phyloP scores from a whole-genome alignment of 148 eudicot species.

The Silene conica region DNA sequence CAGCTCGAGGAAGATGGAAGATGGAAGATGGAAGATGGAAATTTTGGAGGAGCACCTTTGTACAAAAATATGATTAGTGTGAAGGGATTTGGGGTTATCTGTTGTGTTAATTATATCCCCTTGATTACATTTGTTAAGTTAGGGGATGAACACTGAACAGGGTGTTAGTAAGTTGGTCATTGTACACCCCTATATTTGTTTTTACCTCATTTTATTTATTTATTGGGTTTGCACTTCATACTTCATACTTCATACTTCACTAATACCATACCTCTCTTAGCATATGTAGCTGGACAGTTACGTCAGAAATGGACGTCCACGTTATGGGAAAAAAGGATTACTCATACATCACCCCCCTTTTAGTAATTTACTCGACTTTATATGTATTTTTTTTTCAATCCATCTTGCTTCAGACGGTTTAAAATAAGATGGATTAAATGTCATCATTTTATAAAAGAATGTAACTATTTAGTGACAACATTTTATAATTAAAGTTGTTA shows the following conservation, averaged over 20 bases:
- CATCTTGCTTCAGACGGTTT: too few relatives aligned
- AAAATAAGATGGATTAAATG: too few relatives aligned
- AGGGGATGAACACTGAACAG: not conserved
- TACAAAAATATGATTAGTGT: not conserved
- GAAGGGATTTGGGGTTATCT: not conserved
- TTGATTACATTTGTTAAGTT: not conserved
- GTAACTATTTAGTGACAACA: too few relatives aligned
- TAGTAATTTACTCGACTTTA: too few relatives aligned
- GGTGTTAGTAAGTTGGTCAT: not conserved
- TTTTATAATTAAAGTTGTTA: too few relatives aligned
- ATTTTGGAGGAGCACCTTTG: not conserved
- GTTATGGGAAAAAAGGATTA: too few relatives aligned
- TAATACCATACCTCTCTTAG: too few relatives aligned
- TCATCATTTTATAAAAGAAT: too few relatives aligned
- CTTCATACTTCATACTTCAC: not conserved
- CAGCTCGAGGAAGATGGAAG: not conserved
- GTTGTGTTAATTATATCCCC: not conserved
- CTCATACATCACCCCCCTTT: too few relatives aligned
- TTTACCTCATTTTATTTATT: constrained; percentile 7
- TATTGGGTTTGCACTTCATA: not conserved
- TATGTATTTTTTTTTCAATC: too few relatives aligned
- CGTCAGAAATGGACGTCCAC: too few relatives aligned
- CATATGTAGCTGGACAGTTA: too few relatives aligned
- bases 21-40: not conserved
- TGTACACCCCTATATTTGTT: not conserved